Evolutionary conservation across 2,329 filamentous ascomycete species (phyloP).

Genomic region (Calonectria hongkongensis): DNA sequence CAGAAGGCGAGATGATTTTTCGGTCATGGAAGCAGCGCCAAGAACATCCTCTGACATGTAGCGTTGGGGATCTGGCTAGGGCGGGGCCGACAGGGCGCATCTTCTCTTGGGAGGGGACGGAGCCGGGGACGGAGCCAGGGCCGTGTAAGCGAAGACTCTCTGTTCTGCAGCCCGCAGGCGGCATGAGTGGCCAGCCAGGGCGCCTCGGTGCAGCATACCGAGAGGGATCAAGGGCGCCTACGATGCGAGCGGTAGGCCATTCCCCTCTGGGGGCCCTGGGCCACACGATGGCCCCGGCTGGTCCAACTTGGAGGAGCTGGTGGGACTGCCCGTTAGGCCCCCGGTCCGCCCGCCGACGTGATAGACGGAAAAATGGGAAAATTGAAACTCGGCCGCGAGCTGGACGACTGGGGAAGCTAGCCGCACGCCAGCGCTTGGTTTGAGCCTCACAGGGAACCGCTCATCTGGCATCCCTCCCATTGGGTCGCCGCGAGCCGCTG

Average conservation of each 20-base stretch:
- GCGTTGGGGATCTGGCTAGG: constrained; percentile 38
- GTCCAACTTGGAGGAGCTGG: not conserved
- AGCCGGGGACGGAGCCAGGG: not conserved
- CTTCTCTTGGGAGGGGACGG: not conserved
- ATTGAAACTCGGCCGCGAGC: constrained; percentile 34
- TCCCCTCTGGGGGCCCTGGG: not conserved
- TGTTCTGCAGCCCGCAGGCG: not conserved
- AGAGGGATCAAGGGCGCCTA: constrained; percentile 14
- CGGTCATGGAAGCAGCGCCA: constrained; percentile 36
- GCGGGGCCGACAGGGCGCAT: constrained; percentile 11
- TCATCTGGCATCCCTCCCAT: constrained; percentile 31
- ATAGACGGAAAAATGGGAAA: constrained; percentile 39
- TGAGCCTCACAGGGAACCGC: constrained; percentile 47
- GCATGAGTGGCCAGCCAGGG: constrained; percentile 8
- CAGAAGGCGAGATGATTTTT: constrained; percentile 35
- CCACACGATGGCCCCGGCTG: not conserved
- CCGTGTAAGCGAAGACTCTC: constrained; percentile 13
- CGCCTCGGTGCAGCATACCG: constrained; percentile 25
- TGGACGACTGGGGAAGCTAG: constrained; percentile 1
- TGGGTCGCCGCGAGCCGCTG: constrained; percentile 41
- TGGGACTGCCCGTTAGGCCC: constrained; percentile 1
- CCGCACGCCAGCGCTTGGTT: constrained; percentile 36
- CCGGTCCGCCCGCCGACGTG: constrained; percentile 28
- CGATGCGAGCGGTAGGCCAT: constrained; percentile 19
- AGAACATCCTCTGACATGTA: constrained; percentile 44